Conservation (phyloP, 1,284 basidiomycete species). For the Afroboletus lepidellus region DNA sequence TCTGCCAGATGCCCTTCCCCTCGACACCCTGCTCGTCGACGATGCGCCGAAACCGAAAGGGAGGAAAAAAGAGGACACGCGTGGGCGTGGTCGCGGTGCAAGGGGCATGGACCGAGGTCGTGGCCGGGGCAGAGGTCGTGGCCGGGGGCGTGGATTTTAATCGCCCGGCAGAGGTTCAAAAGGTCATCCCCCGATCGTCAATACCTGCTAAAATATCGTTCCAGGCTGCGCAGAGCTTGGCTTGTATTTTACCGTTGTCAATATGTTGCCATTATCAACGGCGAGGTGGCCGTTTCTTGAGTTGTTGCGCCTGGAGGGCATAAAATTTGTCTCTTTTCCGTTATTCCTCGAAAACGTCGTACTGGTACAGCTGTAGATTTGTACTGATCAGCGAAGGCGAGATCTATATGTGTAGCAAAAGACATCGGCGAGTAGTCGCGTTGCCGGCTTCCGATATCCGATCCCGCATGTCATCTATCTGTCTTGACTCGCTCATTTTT, state of each 20-base stretch:
- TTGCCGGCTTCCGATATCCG: constrained; percentile 29
- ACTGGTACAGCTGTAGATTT: too few relatives aligned
- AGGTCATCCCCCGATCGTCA: constrained; percentile 9
- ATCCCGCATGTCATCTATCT: constrained; percentile 16
- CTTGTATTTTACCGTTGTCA: constrained; percentile 28
- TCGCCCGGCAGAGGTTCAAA: constrained; percentile 2
- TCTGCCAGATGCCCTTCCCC: constrained; percentile 92
- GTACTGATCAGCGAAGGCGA: too few relatives aligned
- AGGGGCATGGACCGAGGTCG: constrained; percentile 45
- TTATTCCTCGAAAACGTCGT: too few relatives aligned
- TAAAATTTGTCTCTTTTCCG: too few relatives aligned
- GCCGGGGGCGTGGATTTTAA: constrained; percentile 45
- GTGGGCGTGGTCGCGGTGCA: constrained; percentile 64
- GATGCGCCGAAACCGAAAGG: constrained; percentile 97
- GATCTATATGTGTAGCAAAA: too few relatives aligned
- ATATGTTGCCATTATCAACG: too few relatives aligned
- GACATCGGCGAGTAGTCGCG: constrained; percentile 14
- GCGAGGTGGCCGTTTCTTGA: too few relatives aligned
- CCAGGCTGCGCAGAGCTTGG: constrained; percentile 14
- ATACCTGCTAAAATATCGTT: constrained; percentile 25
- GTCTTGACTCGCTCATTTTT: not conserved
- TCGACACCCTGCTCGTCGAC: constrained; percentile 96
- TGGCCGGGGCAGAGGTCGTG: constrained; percentile 50
- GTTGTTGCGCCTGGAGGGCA: too few relatives aligned
- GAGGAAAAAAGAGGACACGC: constrained; percentile 72